Evolutionary conservation across 257 asterid genomes (phyloP).

Genomic region (Fraxinus excelsior): DNA sequence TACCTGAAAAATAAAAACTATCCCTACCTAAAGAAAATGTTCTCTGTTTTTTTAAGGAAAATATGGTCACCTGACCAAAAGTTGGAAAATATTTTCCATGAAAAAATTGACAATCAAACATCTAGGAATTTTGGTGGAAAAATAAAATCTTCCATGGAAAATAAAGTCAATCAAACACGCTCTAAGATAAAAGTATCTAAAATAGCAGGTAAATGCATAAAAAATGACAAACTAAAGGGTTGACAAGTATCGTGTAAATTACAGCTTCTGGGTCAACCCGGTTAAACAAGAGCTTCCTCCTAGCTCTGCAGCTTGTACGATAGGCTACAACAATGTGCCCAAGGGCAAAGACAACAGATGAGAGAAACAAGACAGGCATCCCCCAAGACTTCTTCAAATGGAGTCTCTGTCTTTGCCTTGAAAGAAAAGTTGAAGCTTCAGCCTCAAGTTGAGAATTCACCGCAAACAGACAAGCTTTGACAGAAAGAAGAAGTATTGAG

Average conservation of each 20-base stretch:
- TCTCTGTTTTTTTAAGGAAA: no score
- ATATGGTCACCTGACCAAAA: no score
- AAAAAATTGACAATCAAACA: no score
- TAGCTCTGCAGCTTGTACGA: slow-evolving; percentile 87
- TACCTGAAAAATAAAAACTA: no score
- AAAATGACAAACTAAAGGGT: neutral
- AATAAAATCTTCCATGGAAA: no score
- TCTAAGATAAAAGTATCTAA: neutral
- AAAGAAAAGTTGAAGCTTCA: slow-evolving; percentile 68
- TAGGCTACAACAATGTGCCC: slow-evolving; percentile 96
- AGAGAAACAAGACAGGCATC: slow-evolving; percentile 93
- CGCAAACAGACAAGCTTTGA: slow-evolving; percentile 84
- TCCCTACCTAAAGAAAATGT: no score
- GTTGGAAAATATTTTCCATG: no score
- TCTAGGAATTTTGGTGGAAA: no score
- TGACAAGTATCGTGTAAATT: slow-evolving; percentile 33
- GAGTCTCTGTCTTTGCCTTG: slow-evolving; percentile 81
- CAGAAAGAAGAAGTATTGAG: slow-evolving; percentile 72
- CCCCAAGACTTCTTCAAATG: slow-evolving; percentile 98
- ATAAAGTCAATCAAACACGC: no score
- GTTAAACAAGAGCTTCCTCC: slow-evolving; percentile 88
- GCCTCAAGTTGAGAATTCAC: slow-evolving; percentile 79
- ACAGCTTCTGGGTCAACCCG: slow-evolving; percentile 90
- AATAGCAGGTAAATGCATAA: neutral
- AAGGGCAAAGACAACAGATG: slow-evolving; percentile 93